phyloP scores from a whole-genome alignment of 352 stramenopile genomes.

The Phytophthora brassicae region DNA sequence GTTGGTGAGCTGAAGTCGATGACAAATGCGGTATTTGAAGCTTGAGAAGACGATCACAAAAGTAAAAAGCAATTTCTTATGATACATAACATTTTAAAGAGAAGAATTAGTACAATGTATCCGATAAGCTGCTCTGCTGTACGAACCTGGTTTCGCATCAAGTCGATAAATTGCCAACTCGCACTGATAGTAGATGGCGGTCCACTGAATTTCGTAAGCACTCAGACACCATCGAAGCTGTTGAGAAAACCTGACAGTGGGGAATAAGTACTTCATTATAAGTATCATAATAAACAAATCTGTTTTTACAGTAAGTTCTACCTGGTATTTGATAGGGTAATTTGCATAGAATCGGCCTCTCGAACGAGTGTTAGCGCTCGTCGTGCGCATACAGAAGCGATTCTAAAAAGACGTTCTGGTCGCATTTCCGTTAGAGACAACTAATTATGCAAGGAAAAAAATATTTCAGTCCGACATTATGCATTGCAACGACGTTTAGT shows the following conservation, averaged over 20 bases:
- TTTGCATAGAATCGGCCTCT: slow-evolving; percentile 7
- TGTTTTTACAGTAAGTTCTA: slow-evolving; percentile 5
- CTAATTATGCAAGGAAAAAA: slow-evolving; percentile 22
- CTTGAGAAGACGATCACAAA: slow-evolving; percentile 29
- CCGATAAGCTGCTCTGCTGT: neutral
- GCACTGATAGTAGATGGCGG: slow-evolving; percentile 40
- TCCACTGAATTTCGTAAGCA: slow-evolving; percentile 50
- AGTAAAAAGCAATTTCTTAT: slow-evolving; percentile 41
- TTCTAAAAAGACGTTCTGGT: slow-evolving; percentile 36
- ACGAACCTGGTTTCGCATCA: slow-evolving; percentile 49
- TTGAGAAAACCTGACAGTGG: slow-evolving; percentile 31
- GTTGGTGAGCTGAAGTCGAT: slow-evolving; percentile 14
- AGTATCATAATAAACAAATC: too few species aligned
- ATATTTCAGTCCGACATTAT: neutral
- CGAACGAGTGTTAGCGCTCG: slow-evolving; percentile 34
- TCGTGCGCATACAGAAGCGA: slow-evolving; percentile 39
- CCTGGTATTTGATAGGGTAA: slow-evolving; percentile 18
- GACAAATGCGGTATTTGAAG: slow-evolving; percentile 29
- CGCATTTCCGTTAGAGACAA: slow-evolving; percentile 43
- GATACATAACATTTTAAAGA: neutral
- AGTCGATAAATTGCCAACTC: slow-evolving; percentile 53
- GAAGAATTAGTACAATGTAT: neutral
- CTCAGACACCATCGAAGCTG: slow-evolving; percentile 45
- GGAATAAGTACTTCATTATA: too few species aligned
- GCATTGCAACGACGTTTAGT: neutral